Evolutionary conservation across 495 filamentous ascomycete species (phyloP).

Genomic region (Neurospora sp.): DNA sequence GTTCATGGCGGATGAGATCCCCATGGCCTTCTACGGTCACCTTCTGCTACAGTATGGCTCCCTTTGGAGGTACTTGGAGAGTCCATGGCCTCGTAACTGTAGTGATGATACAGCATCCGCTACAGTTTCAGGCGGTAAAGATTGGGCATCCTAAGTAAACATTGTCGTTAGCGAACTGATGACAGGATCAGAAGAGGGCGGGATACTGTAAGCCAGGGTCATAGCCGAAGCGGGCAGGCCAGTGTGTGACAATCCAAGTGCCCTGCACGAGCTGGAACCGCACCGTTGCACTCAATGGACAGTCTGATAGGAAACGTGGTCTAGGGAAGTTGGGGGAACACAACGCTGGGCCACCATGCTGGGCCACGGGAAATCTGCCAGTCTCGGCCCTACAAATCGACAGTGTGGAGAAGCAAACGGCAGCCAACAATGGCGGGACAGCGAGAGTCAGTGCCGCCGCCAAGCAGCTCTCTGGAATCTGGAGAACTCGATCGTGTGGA

Average conservation of each 20-base stretch:
- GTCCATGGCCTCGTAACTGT: background rate
- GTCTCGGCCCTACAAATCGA: background rate
- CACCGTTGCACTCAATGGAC: background rate
- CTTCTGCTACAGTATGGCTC: background rate
- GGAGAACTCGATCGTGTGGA: background rate
- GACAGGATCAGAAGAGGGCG: background rate
- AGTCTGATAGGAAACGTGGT: background rate
- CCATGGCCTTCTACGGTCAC: background rate
- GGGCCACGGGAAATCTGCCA: background rate
- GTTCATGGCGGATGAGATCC: background rate
- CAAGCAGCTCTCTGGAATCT: conserved; percentile 1
- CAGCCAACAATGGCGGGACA: conserved; percentile 1
- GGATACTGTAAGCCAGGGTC: background rate
- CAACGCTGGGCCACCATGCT: background rate
- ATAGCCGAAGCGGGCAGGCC: background rate
- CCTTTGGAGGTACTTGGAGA: background rate
- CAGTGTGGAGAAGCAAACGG: background rate
- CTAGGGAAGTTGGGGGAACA: background rate
- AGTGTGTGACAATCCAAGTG: background rate
- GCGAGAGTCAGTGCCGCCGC: conserved; percentile 2
- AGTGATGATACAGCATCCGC: background rate
- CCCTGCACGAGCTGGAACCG: background rate
- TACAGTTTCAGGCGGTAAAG: background rate
- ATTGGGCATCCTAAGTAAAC: background rate
- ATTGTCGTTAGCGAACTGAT: background rate